Base-by-base conservation (phyloP, 2,329 filamentous ascomycete genomes). In the Alternaria conjuncta region DNA sequence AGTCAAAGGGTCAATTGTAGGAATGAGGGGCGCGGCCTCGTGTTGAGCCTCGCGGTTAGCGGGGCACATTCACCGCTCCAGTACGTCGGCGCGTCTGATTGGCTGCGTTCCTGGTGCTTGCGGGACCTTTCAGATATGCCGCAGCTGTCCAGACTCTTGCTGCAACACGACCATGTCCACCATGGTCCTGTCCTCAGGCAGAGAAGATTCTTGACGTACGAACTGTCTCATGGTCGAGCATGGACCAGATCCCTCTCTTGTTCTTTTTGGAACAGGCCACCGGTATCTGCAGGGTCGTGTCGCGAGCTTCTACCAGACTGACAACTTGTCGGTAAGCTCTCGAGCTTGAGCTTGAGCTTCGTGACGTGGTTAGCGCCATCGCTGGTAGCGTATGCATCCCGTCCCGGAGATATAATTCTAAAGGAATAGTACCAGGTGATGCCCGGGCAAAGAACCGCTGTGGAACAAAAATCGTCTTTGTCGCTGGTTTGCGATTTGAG, bases 61-160 rank as follows among this genome's bases (percentile, higher is more conserved):
- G 71, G 69, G 71, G 68, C 63, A 64, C 69, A 67, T 71, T 72
- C 70, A 73, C 70, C 71, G 70, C 71, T 63, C 50, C 47, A 62
- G 46, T 49, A 64, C 60, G 49, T 41, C 15, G 18, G 13, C 26
- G 50, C 45, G 25, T 43, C 64, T 59, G 18, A 70, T 64, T 69
- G 61, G 67, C 63, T 47, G 58, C 47, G 69, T 70, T 60, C 69
- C 69, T 71, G 69, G 67, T 64, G 63, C 57, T 50, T 60, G 55
- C 60, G 61, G 61, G 61, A 51, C 32, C 61, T 54, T 26, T 47
- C 55, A 30, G 61, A 54, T 63, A 60, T 51, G 60, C 46, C 26
- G 56, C 53, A 55, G 55, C 49, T 51, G 36, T 59, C 61, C 54
- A 61, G 64, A 59, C 57, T 64, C 18, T 36, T 55, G 60, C 61